Percentiles rank a stretch among this genome's conserved stretches.
phyloP scores from a whole-genome alignment of 768 basidiomycete species.

The Phaeolepiota aurea region DNA sequence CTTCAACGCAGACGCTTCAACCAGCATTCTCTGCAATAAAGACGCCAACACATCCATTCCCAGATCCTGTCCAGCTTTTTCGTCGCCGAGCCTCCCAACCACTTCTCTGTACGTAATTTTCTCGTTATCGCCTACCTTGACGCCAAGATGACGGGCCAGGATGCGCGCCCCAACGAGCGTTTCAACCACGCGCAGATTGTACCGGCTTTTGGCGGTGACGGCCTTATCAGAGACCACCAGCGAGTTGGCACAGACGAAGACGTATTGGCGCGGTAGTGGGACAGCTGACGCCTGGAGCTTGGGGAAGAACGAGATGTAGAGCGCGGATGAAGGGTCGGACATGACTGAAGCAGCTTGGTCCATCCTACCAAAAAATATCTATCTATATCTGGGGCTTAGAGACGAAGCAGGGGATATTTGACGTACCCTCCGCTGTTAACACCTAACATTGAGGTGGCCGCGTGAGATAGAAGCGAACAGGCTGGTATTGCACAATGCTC shows the following conservation, averaged over 20 bases:
- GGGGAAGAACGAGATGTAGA: constrained; percentile 81
- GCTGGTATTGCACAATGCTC: constrained; percentile 6
- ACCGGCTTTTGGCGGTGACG: constrained; percentile 63
- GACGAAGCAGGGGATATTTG: too few relatives aligned
- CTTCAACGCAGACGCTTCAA: constrained; percentile 44
- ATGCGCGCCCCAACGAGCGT: constrained; percentile 74
- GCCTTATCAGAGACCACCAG: constrained; percentile 78
- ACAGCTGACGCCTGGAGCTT: constrained; percentile 57
- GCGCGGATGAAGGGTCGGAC: constrained; percentile 57
- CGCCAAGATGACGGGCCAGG: constrained; percentile 50
- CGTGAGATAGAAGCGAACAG: too few relatives aligned
- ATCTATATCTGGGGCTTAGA: too few relatives aligned
- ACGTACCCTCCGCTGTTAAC: constrained; percentile 75
- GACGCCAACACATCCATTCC: constrained; percentile 35
- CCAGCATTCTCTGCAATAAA: constrained; percentile 33
- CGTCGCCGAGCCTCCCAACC: constrained; percentile 45
- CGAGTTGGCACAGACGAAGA: constrained; percentile 78
- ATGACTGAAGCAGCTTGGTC: constrained; percentile 89
- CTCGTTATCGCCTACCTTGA: constrained; percentile 33
- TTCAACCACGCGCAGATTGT: constrained; percentile 92
- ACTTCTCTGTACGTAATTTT: constrained; percentile 63
- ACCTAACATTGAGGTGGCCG: too few relatives aligned
- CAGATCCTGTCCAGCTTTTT: constrained; percentile 36
- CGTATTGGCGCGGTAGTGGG: constrained; percentile 45
- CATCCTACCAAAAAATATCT: constrained; percentile 48